Base-by-base conservation (phyloP, 306 rosid genomes). In the Hippophae gyantsensis region DNA sequence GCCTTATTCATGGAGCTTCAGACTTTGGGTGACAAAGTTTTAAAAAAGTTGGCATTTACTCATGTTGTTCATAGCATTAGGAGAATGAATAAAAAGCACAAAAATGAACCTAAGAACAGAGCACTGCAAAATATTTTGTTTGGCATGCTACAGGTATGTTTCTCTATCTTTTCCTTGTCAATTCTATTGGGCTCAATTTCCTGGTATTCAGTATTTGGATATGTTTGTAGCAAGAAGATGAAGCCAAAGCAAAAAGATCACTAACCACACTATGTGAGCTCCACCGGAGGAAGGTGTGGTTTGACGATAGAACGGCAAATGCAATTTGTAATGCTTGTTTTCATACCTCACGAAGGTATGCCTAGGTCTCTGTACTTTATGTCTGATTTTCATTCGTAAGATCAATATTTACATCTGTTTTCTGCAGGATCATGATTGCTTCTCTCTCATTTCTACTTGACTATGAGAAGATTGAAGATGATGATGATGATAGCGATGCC, bases 251-350 rank as follows among this genome's bases (percentile, higher is more conserved):
- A 9, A 87, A 72, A 79, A 71, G 90, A 72, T 73, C 89, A 0
- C 79, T 90, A n/a, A 66, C 81, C 42, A 85, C 80, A 4, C 76
- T 90, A 0, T 77, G 96, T 11, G 95, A 90, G 53, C 89, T 90
- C 72, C 96, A 90, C 62, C 68, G 81, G 56, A 79, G 87, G 56
- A 84, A 78, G 76, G 72, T 73, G 56, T 90, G 96, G 96, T 85
- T 87, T 51, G 95, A 90, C 57, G 98, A 87, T 62, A 77, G 89
- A 74, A 85, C 98, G 3, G 92, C 95, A 9, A 83, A 90, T 74
- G 95, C 95, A n/a, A 83, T 90, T 50, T 87, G 96, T 65, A 74
- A 71, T 27, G 95, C 95, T 7, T 83, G 83, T 58, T 72, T 87
- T 63, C 98, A 87, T 77, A 80, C 84, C 5, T 67, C 92, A 1